These are phyloP conservation scores for Caryopteris hybrid DNA, from an alignment of 305 asterid species.

Conservation along the genomic window DNA sequence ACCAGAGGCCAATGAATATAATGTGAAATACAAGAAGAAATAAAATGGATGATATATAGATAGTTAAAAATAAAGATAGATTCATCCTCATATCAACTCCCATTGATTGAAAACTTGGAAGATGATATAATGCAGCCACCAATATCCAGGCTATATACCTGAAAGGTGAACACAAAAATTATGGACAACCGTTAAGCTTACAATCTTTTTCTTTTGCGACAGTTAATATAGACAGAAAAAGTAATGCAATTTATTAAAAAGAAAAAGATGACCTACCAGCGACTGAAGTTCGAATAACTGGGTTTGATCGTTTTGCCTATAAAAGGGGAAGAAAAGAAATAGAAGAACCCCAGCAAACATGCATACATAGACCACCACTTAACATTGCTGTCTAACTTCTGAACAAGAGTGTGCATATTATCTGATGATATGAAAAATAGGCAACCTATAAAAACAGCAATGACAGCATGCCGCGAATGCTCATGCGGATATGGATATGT, in stretches of 20 bases:
- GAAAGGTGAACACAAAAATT: constrained; percentile 22
- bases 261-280: constrained; percentile 53
- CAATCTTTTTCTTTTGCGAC: background rate
- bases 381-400: constrained; percentile 92
- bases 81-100: constrained; percentile 99
- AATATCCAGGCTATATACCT: constrained; percentile 95
- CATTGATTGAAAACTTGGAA: constrained; percentile 99
- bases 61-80: constrained; percentile 84
- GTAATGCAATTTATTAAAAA: background rate
- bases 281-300: constrained; percentile 94
- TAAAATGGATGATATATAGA: constrained; percentile 74
- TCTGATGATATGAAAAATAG: constrained; percentile 95
- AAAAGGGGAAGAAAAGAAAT: constrained; percentile 96
- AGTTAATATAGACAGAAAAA: background rate
- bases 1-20: constrained; percentile 90
- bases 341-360: constrained; percentile 96
- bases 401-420: constrained; percentile 92
- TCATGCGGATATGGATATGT: constrained; percentile 95
- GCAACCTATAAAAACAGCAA: constrained; percentile 94
- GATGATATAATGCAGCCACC: constrained; percentile 95
- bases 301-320: constrained; percentile 96
- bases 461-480: constrained; percentile 92
- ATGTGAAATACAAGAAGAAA: constrained; percentile 92
- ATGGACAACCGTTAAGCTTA: background rate
- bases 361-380: constrained; percentile 99